phyloP scores from a whole-genome alignment of 1,284 basidiomycete species.

The Butyriboletus appendiculatus region DNA sequence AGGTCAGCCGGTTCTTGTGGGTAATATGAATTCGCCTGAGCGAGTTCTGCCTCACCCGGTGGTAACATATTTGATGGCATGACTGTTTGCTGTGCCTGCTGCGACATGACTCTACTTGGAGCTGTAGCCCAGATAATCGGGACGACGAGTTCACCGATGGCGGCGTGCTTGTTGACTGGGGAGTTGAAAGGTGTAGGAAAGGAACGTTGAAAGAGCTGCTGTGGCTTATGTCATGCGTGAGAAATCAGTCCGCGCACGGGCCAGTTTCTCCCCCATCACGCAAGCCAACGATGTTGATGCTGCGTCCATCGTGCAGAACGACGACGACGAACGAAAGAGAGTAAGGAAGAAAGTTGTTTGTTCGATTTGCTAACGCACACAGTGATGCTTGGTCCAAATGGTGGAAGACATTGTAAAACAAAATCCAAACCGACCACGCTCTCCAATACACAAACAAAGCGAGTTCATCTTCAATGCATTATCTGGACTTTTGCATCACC shows the following conservation, averaged over 20 bases:
- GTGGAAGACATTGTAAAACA: slow-evolving; percentile 74
- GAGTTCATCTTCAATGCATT: background rate
- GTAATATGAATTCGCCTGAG: slow-evolving; percentile 63
- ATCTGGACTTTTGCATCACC: background rate
- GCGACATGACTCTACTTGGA: slow-evolving; percentile 35
- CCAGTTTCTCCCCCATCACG: slow-evolving; percentile 31
- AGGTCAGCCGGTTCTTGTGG: slow-evolving; percentile 70
- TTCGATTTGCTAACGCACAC: slow-evolving; percentile 55
- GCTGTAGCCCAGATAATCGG: slow-evolving; percentile 9
- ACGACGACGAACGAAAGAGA: slow-evolving; percentile 20
- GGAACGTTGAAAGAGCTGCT: slow-evolving; percentile 35
- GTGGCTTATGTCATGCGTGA: slow-evolving; percentile 45
- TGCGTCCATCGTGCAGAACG: slow-evolving; percentile 21
- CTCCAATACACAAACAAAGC: slow-evolving; percentile 64
- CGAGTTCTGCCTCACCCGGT: slow-evolving; percentile 46
- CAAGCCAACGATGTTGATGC: slow-evolving; percentile 16
- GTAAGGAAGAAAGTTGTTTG: slow-evolving; percentile 39
- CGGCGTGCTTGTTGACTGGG: slow-evolving; percentile 31
- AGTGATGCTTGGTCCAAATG: slow-evolving; percentile 64
- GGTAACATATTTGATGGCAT: slow-evolving; percentile 45
- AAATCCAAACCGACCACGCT: slow-evolving; percentile 53
- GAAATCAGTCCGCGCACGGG: slow-evolving; percentile 39
- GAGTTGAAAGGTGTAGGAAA: slow-evolving; percentile 35
- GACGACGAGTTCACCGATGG: slow-evolving; percentile 10
- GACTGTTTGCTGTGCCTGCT: slow-evolving; percentile 41